phyloP scores from a whole-genome alignment of 176 grass and related monocot species.

The Pontederia crassipes region DNA sequence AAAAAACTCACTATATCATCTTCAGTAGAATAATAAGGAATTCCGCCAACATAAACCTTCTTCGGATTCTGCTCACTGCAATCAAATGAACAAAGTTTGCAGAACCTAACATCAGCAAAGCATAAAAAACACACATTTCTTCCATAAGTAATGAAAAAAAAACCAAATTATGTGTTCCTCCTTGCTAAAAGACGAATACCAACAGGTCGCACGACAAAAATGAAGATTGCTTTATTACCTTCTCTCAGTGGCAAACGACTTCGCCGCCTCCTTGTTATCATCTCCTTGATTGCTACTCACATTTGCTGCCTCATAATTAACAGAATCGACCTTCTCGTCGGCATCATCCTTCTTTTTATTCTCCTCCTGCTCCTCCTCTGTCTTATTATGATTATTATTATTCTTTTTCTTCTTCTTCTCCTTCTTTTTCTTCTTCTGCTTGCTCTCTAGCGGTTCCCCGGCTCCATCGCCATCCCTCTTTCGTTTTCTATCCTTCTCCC shows the following conservation, averaged over 20 bases:
- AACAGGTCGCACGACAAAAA: not conserved
- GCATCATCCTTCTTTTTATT: slow-evolving; percentile 1
- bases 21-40: slow-evolving; percentile 88
- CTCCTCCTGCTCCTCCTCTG: slow-evolving; percentile 8
- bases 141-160: not conserved
- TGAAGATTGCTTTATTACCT: slow-evolving; percentile 2
- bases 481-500: slow-evolving; percentile 46
- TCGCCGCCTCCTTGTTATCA: not conserved
- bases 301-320: not conserved
- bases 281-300: not conserved
- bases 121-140: not conserved
- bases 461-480: slow-evolving; percentile 34
- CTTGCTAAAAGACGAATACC: too few relatives aligned
- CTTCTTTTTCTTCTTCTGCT: slow-evolving; percentile 17
- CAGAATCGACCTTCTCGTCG: not conserved
- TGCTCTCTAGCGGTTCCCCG: slow-evolving; percentile 7
- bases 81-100: slow-evolving; percentile 16
- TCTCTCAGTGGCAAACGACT: slow-evolving; percentile 5
- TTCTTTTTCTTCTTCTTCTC: slow-evolving; percentile 22
- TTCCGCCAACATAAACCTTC: slow-evolving; percentile 92
- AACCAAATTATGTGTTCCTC: not conserved
- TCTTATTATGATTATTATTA: slow-evolving; percentile 19
- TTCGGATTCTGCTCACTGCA: slow-evolving; percentile 58
- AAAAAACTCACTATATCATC: slow-evolving; percentile 96
- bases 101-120: not conserved